These are phyloP conservation scores for Lupinus albus DNA, from an alignment of 306 rosid species.

Conservation along the genomic window DNA sequence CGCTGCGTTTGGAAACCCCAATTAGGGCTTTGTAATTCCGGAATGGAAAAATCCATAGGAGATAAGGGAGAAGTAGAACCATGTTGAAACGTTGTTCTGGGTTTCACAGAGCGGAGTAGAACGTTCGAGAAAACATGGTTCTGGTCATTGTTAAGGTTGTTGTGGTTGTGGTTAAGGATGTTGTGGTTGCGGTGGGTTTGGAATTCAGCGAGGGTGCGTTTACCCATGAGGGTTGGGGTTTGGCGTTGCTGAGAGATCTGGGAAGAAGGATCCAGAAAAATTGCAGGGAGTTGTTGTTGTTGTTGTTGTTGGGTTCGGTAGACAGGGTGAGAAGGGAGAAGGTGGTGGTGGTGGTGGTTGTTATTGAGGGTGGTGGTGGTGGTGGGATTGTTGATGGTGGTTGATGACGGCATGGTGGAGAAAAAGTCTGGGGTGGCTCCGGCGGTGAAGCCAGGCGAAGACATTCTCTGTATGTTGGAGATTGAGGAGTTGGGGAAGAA, in stretches of 20 bases:
- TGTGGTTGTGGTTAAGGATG: background rate
- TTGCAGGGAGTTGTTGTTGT: conserved; percentile 47
- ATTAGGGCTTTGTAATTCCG: conserved; percentile 27
- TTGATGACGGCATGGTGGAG: conserved; percentile 43
- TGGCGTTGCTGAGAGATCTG: conserved; percentile 61
- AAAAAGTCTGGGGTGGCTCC: conserved; percentile 63
- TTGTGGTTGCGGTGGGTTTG: conserved; percentile 35
- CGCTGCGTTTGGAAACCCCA: conserved; percentile 42
- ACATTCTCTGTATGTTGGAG: conserved; percentile 31
- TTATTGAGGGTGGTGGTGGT: background rate
- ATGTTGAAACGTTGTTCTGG: conserved; percentile 53
- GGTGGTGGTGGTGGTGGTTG: conserved; percentile 33
- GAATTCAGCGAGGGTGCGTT: too few species aligned
- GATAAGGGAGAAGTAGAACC: conserved; percentile 53
- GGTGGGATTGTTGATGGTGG: conserved; percentile 49
- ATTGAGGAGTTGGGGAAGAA: conserved; percentile 2
- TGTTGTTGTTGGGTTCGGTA: conserved; percentile 59
- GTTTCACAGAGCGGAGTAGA: conserved; percentile 66
- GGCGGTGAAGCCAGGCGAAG: conserved; percentile 77
- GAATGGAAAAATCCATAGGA: conserved; percentile 59
- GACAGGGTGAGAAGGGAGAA: conserved; percentile 49
- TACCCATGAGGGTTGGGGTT: conserved; percentile 36
- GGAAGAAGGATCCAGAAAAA: conserved; percentile 57
- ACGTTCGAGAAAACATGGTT: conserved; percentile 47
- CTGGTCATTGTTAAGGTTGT: conserved; percentile 34